Evolutionary conservation across 2,329 filamentous ascomycete species (phyloP).

Genomic region (Dothidotthia symphoricarpi): DNA sequence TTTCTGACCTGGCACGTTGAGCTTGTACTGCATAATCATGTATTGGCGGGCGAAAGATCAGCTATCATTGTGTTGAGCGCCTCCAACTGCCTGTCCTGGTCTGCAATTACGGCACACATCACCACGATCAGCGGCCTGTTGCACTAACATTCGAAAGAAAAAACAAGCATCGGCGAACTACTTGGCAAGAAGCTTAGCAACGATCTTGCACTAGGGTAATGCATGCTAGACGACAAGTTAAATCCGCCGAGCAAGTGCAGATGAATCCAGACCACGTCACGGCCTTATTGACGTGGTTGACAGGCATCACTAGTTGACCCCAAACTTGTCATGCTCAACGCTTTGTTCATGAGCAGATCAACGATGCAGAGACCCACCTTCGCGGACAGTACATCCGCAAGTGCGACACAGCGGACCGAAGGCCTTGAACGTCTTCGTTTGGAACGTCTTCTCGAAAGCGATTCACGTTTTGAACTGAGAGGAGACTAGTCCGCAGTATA

Average conservation of each 20-base stretch:
- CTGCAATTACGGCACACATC: too few species aligned
- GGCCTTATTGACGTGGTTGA: too few species aligned
- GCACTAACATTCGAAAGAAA: background rate
- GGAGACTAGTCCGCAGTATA: background rate
- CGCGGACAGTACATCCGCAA: background rate
- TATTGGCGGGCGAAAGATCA: too few species aligned
- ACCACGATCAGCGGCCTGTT: too few species aligned
- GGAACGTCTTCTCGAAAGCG: background rate
- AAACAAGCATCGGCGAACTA: conserved; percentile 22
- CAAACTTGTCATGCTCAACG: conserved; percentile 3
- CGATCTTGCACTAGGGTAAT: conserved; percentile 7
- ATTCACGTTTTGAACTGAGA: background rate
- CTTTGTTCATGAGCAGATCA: background rate
- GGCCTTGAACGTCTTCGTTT: background rate
- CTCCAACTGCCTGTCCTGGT: too few species aligned
- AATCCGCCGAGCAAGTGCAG: conserved; percentile 7
- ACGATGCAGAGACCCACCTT: background rate
- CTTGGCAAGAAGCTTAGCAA: conserved; percentile 32
- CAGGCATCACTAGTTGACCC: background rate
- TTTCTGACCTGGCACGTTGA: too few species aligned
- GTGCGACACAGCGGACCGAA: background rate
- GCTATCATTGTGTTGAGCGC: too few species aligned
- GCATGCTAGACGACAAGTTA: conserved; percentile 3
- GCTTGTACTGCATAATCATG: too few species aligned
- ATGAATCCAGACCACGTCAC: conserved; percentile 1